phyloP scores from a whole-genome alignment of 306 rosid species.

The Cucumis cinereus region DNA sequence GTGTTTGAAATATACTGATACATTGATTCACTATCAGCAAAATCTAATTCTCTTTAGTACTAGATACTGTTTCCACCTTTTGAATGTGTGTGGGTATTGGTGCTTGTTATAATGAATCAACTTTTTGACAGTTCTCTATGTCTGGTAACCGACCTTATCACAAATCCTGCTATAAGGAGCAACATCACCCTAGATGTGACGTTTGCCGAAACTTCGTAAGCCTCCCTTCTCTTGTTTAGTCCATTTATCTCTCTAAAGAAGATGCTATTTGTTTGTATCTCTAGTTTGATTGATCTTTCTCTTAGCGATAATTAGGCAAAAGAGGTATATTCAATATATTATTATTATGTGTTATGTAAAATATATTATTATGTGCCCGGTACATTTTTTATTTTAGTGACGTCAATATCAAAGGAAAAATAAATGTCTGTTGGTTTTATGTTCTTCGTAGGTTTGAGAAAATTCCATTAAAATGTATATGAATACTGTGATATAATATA shows the following conservation, averaged over 20 bases:
- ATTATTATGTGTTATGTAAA: not conserved
- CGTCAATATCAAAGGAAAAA: not conserved
- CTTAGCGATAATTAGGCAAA: not conserved
- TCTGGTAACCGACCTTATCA: conserved; percentile 68
- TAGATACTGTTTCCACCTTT: not conserved
- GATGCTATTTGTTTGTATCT: not conserved
- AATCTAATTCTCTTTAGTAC: not conserved
- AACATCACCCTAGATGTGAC: conserved; percentile 89
- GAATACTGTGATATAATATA: not conserved
- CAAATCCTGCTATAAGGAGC: conserved; percentile 81
- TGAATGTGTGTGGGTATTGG: not conserved
- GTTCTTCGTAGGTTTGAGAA: not conserved
- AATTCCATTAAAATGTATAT: not conserved
- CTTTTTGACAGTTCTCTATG: conserved; percentile 61
- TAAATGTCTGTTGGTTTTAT: not conserved
- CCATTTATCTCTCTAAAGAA: not conserved
- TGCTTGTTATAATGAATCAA: not conserved
- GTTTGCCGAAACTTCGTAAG: conserved; percentile 83
- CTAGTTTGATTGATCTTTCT: not conserved
- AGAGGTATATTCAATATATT: not conserved
- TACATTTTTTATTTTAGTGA: not conserved
- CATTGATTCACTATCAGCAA: not conserved
- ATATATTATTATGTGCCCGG: no score
- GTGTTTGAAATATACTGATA: not conserved
- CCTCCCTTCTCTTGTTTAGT: conserved; percentile 14